Evolutionary conservation across 257 asterid species (phyloP).

Genomic region (Parsonsia alboflavescens): DNA sequence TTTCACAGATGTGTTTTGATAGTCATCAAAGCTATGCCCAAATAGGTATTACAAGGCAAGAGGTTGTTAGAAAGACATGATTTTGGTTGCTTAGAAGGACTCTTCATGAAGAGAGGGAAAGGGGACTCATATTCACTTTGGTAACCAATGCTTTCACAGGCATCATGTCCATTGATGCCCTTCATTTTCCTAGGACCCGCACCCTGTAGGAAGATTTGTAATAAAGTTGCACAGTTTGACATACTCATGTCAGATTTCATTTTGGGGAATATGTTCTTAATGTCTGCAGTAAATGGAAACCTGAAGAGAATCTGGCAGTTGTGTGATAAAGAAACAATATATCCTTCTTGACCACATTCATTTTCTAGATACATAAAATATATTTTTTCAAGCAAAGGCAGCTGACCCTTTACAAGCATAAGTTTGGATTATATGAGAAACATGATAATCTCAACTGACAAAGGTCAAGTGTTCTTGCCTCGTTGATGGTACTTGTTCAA

Average conservation of each 20-base stretch:
- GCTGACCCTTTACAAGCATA: neutral
- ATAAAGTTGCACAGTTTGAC: neutral
- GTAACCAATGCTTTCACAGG: neutral
- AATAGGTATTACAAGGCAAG: neutral
- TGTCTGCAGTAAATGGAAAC: neutral
- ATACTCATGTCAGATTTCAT: neutral
- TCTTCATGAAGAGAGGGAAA: neutral
- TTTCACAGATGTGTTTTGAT: neutral
- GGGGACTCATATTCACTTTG: neutral
- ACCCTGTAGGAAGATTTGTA: neutral
- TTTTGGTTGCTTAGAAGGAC: neutral
- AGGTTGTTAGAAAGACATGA: neutral
- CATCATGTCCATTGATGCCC: neutral
- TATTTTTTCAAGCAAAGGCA: neutral
- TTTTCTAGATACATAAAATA: neutral
- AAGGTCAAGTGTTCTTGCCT: neutral
- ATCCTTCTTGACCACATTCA: neutral
- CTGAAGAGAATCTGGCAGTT: neutral
- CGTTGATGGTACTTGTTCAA: neutral
- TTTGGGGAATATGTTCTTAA: neutral
- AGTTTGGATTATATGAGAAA: neutral
- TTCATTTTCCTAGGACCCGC: neutral
- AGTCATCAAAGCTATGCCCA: neutral
- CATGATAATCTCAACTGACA: neutral
- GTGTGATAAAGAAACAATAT: neutral